phyloP scores from a whole-genome alignment of 495 filamentous ascomycete species.

The Aspergillus sparsus region DNA sequence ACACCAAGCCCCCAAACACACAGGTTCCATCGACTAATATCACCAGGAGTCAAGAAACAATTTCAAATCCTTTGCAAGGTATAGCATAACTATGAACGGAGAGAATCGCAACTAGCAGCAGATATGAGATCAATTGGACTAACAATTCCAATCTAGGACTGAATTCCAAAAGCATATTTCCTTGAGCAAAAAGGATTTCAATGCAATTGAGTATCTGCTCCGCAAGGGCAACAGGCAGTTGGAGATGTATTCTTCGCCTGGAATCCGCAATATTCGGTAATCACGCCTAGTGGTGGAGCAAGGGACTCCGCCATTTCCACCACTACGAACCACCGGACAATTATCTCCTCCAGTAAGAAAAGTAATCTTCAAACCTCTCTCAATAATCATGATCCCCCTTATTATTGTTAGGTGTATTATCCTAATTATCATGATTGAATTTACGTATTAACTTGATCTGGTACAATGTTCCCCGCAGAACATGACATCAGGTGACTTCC shows the following conservation, averaged over 20 bases:
- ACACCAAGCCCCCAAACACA: neutral
- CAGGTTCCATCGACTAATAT: constrained; percentile 5
- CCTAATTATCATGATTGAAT: too few relatives aligned
- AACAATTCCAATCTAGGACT: constrained; percentile 42
- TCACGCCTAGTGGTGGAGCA: neutral
- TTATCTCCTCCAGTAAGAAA: too few relatives aligned
- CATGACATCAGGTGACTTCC: too few relatives aligned
- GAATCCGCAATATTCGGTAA: constrained; percentile 74
- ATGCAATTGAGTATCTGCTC: constrained; percentile 82
- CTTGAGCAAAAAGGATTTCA: constrained; percentile 86
- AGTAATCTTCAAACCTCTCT: too few relatives aligned
- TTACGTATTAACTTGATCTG: too few relatives aligned
- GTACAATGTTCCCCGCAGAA: too few relatives aligned
- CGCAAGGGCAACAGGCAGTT: constrained; percentile 83
- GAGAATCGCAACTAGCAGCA: neutral
- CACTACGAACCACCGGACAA: neutral
- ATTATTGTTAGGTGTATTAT: neutral
- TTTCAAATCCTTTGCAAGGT: constrained; percentile 60
- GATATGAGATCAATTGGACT: neutral
- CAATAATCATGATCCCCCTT: neutral
- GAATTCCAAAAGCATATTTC: constrained; percentile 74
- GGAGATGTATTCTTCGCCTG: constrained; percentile 78
- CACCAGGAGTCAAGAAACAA: constrained; percentile 51
- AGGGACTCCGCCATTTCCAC: neutral
- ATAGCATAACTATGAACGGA: constrained; percentile 14